Evolutionary conservation across 169 alveolate genomes (phyloP).

Genomic region (Plasmodium gaboni): DNA sequence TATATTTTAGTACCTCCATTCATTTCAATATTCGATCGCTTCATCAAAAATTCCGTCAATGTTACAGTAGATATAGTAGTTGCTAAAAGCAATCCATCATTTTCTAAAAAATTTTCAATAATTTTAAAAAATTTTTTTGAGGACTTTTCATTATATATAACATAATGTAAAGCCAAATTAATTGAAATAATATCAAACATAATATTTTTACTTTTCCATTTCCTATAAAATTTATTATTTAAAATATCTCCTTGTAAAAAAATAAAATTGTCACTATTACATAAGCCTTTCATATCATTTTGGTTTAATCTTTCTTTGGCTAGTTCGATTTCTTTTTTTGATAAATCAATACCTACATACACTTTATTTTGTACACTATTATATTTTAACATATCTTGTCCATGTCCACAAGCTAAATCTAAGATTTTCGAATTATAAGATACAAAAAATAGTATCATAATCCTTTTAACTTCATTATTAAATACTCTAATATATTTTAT

Average conservation of each 20-base stretch:
- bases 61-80: conserved; percentile 67
- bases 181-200: conserved; percentile 87
- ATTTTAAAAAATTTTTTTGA: conserved; percentile 89
- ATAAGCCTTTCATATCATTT: conserved; percentile 75
- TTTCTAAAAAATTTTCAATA: conserved; percentile 74
- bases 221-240: conserved; percentile 69
- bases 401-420: conserved; percentile 93
- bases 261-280: conserved; percentile 48
- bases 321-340: conserved; percentile 88
- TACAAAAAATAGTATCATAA: conserved; percentile 81
- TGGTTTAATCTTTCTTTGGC: conserved; percentile 89
- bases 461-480: conserved; percentile 88
- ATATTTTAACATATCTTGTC: conserved; percentile 92
- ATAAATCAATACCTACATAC: conserved; percentile 90
- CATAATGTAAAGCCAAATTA: conserved; percentile 94
- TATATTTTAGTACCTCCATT: conserved; percentile 11
- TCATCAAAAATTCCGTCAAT: conserved; percentile 64
- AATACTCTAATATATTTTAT: conserved; percentile 86
- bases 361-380: conserved; percentile 86
- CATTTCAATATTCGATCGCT: conserved; percentile 26
- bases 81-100: conserved; percentile 52
- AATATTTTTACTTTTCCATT: conserved; percentile 77
- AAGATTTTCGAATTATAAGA: conserved; percentile 82
- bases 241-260: conserved; percentile 73
- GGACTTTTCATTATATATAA: conserved; percentile 90